phyloP scores from a whole-genome alignment of 2,329 filamentous ascomycete species.

The Talaromyces sp. region DNA sequence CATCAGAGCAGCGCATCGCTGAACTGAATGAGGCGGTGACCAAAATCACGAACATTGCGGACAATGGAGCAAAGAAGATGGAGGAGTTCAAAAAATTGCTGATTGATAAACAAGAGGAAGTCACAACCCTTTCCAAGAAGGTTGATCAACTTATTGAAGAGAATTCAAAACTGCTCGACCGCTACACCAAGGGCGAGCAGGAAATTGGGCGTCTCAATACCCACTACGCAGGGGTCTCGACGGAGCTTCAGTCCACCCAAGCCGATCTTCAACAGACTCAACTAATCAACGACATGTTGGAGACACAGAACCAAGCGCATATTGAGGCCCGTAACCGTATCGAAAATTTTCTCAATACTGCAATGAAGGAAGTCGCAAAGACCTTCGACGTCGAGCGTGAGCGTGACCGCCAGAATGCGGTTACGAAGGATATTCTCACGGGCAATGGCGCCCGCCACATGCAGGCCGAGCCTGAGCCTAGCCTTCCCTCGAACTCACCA shows the following conservation, averaged over 20 bases:
- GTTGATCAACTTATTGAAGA: conserved; percentile 35
- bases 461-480: conserved; percentile 32
- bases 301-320: conserved; percentile 37
- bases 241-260: conserved; percentile 36
- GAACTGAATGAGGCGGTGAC: conserved; percentile 35
- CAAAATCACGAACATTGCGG: conserved; percentile 32
- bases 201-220: conserved; percentile 41
- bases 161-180: conserved; percentile 33
- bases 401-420: background rate
- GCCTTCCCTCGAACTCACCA: conserved; percentile 34
- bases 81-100: conserved; percentile 29
- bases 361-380: background rate
- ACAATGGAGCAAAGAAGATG: conserved; percentile 28
- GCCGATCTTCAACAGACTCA: conserved; percentile 36
- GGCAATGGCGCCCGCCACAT: conserved; percentile 34
- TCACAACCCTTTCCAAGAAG: conserved; percentile 33
- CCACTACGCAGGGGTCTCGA: conserved; percentile 39
- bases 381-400: background rate
- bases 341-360: background rate
- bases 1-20: conserved; percentile 29
- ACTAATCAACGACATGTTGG: conserved; percentile 34
- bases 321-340: conserved; percentile 32
- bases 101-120: conserved; percentile 18
- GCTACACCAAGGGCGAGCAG: conserved; percentile 26
- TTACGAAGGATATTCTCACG: background rate